phyloP scores from a whole-genome alignment of 2,329 filamentous ascomycete species.

The Hymenoscyphus fructigenus region DNA sequence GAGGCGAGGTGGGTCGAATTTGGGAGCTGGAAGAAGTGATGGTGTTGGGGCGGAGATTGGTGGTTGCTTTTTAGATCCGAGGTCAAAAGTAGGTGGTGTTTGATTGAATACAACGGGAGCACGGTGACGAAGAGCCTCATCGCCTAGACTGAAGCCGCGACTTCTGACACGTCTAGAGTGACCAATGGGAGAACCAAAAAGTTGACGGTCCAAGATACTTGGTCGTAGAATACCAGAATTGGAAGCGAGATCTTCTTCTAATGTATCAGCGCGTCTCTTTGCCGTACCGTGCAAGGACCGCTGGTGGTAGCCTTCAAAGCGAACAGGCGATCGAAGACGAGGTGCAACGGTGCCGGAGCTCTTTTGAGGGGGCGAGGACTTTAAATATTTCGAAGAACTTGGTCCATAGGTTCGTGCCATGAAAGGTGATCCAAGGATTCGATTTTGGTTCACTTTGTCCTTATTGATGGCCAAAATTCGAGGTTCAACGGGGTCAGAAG shows the following conservation, averaged over 20 bases:
- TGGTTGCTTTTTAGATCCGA: neutral
- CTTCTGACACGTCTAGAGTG: conserved; percentile 34
- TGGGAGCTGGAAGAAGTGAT: conserved; percentile 37
- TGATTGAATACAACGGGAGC: conserved; percentile 26
- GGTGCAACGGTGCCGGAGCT: conserved; percentile 21
- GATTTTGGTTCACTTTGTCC: conserved; percentile 11
- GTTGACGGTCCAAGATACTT: conserved; percentile 34
- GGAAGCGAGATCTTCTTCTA: conserved; percentile 32
- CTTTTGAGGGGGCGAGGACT: conserved; percentile 18
- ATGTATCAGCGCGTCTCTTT: conserved; percentile 34
- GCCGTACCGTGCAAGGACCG: conserved; percentile 32
- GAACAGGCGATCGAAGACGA: conserved; percentile 31
- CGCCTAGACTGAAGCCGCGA: conserved; percentile 37
- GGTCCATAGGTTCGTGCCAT: conserved; percentile 60
- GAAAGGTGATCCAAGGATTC: conserved; percentile 41
- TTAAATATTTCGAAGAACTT: conserved; percentile 46
- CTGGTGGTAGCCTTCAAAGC: conserved; percentile 28
- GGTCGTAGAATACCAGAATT: conserved; percentile 30
- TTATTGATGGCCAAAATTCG: conserved; percentile 14
- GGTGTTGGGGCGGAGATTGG: conserved; percentile 15
- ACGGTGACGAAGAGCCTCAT: conserved; percentile 29
- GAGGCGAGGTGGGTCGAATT: conserved; percentile 43
- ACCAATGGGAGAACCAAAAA: conserved; percentile 30
- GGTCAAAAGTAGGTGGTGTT: conserved; percentile 11
- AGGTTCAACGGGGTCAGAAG: conserved; percentile 16